These are phyloP conservation scores for Phytopythium kandeliae DNA, from an alignment of 352 stramenopile species.

Conservation along the genomic window DNA sequence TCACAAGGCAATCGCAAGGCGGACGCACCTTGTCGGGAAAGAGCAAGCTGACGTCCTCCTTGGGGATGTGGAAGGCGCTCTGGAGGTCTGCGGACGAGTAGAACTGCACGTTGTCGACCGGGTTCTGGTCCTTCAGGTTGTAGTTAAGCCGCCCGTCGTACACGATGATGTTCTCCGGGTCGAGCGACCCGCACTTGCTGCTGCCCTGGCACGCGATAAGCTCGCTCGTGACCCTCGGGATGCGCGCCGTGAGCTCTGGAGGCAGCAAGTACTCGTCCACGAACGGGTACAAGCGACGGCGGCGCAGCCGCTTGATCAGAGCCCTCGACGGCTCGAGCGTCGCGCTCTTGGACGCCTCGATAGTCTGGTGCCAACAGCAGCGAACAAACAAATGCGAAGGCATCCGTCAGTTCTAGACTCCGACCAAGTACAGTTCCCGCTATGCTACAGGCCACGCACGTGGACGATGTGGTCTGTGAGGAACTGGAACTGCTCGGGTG, in stretches of 20 bases:
- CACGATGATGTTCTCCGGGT: constrained; percentile 77
- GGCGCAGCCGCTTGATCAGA: constrained; percentile 72
- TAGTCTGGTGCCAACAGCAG: constrained; percentile 31
- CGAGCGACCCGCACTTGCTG: constrained; percentile 29
- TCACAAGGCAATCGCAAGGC: too few species aligned
- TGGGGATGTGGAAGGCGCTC: constrained; percentile 69
- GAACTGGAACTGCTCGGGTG: constrained; percentile 64
- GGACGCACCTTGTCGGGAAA: constrained; percentile 76
- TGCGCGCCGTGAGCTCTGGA: constrained; percentile 34
- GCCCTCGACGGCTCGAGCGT: constrained; percentile 36
- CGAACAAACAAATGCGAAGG: neutral
- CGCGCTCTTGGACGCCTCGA: constrained; percentile 69
- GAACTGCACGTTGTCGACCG: constrained; percentile 79
- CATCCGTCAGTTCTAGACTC: too few species aligned
- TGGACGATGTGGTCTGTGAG: constrained; percentile 73
- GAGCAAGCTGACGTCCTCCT: constrained; percentile 74
- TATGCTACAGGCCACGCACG: constrained; percentile 31
- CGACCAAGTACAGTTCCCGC: too few species aligned
- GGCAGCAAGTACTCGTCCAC: constrained; percentile 79
- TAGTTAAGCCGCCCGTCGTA: constrained; percentile 79
- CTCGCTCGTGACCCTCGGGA: constrained; percentile 49
- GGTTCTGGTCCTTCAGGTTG: constrained; percentile 78
- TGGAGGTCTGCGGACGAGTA: constrained; percentile 67
- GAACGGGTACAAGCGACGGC: constrained; percentile 77
- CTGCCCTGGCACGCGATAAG: constrained; percentile 57